Evolutionary conservation across 495 filamentous ascomycete species (phyloP).

Genomic region (Chaetomium cochliodes): DNA sequence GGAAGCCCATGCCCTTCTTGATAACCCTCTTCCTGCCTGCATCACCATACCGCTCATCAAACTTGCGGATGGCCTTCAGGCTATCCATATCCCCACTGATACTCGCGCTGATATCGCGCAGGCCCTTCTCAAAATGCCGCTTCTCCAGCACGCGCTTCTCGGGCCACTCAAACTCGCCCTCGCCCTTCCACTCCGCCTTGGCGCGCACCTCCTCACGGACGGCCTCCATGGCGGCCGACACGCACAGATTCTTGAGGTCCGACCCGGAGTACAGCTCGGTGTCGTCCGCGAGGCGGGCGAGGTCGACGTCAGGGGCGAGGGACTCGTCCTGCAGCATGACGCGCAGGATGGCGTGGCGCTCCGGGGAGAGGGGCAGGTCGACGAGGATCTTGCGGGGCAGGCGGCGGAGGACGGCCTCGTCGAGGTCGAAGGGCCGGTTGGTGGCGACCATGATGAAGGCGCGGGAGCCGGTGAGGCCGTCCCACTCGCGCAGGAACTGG

Average conservation of each 20-base stretch:
- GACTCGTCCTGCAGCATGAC: constrained; percentile 82
- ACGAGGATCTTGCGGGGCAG: constrained; percentile 83
- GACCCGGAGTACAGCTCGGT: constrained; percentile 96
- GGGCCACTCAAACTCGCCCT: constrained; percentile 56
- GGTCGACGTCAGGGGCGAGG: constrained; percentile 65
- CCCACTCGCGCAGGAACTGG: constrained; percentile 97
- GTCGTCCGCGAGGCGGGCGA: constrained; percentile 65
- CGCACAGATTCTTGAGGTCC: constrained; percentile 90
- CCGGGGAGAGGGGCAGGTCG: constrained; percentile 76
- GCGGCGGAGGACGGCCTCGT: constrained; percentile 86
- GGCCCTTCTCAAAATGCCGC: constrained; percentile 77
- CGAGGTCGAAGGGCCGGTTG: constrained; percentile 90
- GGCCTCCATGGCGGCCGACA: constrained; percentile 84
- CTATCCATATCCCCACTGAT: constrained; percentile 93
- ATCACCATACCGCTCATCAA: constrained; percentile 95
- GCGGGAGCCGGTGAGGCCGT: constrained; percentile 66
- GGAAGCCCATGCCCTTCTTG: constrained; percentile 64
- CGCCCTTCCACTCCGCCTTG: constrained; percentile 49
- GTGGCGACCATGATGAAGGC: constrained; percentile 99
- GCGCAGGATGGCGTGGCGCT: constrained; percentile 73
- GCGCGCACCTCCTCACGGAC: constrained; percentile 68
- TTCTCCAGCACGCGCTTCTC: constrained; percentile 63
- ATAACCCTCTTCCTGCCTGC: constrained; percentile 70
- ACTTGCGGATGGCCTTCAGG: constrained; percentile 82
- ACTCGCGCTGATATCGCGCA: constrained; percentile 87